Base-by-base conservation (phyloP, 345 rosid genomes). In the Syzygium aromaticum region DNA sequence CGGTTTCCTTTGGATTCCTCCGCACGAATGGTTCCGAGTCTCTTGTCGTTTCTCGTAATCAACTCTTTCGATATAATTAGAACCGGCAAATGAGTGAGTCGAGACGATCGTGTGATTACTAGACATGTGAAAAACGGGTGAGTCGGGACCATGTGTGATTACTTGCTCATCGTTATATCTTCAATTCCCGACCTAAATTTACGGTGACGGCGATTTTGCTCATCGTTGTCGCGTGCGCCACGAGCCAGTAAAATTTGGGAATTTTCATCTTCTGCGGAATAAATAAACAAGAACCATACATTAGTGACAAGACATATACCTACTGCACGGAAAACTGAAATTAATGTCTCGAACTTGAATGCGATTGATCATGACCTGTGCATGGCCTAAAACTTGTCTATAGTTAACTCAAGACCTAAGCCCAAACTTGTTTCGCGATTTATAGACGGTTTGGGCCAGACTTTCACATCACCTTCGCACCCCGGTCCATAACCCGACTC, bases 141-240 rank as follows among this genome's bases (percentile, higher is more conserved):
- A 43, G 46, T 43, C 46, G 0, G 1, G 6, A 43, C 1, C 5
- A 43, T 1, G 46, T 43, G 46, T 43, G 7, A 6, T 43, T 43
- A 43, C 46, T 43, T 43, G 46, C 46, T 43, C 46, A 6, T 23
- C 28, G 1, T 57, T 9, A 56, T 57, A 1, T 57, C n/a, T 57
- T 2, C 3, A 0, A 57, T 23, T 23, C 63, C 14, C 25, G 46
- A 57, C 28, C 63, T 10, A 57, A 23, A 57, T 57, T 10, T 57
- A 10, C 0, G 11, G 14, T 57, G 23, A 57, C 13, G 2, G 0
- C 23, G 28, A 23, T 57, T 57, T 57, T 57, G 63, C 63, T 57
- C 63, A 10, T 57, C 3, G 6, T 57, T 10, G 13, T 10, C 1
- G 1, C 0, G n/a, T n/a, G 6, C 25, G 63, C 2, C 23, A 57